Evolutionary conservation across 805 yeast genomes (phyloP).

Genomic region (Candida adriatica): DNA sequence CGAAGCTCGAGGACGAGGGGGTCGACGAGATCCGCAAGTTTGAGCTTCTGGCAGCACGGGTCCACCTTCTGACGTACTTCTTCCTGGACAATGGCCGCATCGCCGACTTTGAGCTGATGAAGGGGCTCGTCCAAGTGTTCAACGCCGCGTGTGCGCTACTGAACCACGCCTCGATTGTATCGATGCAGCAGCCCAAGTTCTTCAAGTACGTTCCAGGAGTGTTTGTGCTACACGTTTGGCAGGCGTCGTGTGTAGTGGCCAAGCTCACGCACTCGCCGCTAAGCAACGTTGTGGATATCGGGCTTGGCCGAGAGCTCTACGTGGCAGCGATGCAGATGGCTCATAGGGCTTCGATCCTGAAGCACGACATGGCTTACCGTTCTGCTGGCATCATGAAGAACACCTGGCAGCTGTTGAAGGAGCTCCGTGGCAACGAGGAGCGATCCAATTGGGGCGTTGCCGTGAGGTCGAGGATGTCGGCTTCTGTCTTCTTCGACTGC

Average conservation of each 20-base stretch:
- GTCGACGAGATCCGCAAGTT: constrained; percentile 67
- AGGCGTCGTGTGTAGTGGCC: constrained; percentile 79
- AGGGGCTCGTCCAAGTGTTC: constrained; percentile 71
- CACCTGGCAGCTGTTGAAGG: constrained; percentile 82
- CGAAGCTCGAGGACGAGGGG: constrained; percentile 39
- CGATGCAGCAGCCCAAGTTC: constrained; percentile 51
- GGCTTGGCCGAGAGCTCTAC: constrained; percentile 64
- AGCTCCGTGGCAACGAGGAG: constrained; percentile 45
- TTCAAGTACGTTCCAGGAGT: constrained; percentile 80
- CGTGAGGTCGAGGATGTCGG: constrained; percentile 82
- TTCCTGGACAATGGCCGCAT: constrained; percentile 51
- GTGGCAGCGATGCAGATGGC: constrained; percentile 61
- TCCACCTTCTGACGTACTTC: constrained; percentile 78
- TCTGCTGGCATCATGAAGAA: constrained; percentile 92
- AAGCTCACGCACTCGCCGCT: constrained; percentile 73
- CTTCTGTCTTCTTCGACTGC: constrained; percentile 88
- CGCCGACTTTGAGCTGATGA: constrained; percentile 50
- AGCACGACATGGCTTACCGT: constrained; percentile 89
- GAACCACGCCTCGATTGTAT: constrained; percentile 58
- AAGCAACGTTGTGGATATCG: constrained; percentile 57
- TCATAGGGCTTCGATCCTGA: constrained; percentile 73
- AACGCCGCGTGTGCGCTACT: constrained; percentile 72
- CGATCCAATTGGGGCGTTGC: constrained; percentile 39
- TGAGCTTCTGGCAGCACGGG: constrained; percentile 62
- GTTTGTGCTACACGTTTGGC: constrained; percentile 81